These are phyloP conservation scores for Auxenochlorella pyrenoidosa DNA, from an alignment of 139 green algal genomes.

Conservation along the genomic window DNA sequence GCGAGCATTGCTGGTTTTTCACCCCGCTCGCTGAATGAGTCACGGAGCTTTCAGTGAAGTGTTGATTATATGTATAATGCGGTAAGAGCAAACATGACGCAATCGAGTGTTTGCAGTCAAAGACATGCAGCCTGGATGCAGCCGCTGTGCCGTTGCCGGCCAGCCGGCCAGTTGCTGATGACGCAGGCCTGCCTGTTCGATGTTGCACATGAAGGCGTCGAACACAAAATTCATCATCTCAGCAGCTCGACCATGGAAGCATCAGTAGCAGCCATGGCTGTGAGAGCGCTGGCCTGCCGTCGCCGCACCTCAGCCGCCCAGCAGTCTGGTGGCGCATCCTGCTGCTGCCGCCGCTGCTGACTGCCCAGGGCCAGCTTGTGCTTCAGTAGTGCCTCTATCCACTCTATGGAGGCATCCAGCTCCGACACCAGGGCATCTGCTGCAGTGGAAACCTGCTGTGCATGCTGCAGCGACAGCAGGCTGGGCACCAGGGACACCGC, in stretches of 20 bases:
- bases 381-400: slow-evolving; percentile 33
- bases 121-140: background rate
- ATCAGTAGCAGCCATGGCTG: slow-evolving; percentile 22
- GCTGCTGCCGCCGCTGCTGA: background rate
- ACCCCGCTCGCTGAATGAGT: no score
- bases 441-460: background rate
- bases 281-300: background rate
- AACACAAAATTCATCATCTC: background rate
- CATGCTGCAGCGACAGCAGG: slow-evolving; percentile 5
- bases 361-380: slow-evolving; percentile 19
- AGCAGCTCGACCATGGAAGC: background rate
- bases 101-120: background rate
- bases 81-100: background rate
- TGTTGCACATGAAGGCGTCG: no score
- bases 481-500: background rate
- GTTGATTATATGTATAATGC: background rate
- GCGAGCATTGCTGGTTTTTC: background rate
- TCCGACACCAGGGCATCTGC: slow-evolving; percentile 2
- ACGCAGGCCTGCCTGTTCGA: background rate
- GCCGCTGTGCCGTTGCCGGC: background rate
- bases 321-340: background rate
- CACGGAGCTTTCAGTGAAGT: no score
- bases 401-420: slow-evolving; percentile 27
- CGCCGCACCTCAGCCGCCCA: background rate
- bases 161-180: background rate